These are phyloP conservation scores for Penicillium hesseltinei DNA, from an alignment of 2,329 filamentous ascomycete genomes.

Conservation along the genomic window DNA sequence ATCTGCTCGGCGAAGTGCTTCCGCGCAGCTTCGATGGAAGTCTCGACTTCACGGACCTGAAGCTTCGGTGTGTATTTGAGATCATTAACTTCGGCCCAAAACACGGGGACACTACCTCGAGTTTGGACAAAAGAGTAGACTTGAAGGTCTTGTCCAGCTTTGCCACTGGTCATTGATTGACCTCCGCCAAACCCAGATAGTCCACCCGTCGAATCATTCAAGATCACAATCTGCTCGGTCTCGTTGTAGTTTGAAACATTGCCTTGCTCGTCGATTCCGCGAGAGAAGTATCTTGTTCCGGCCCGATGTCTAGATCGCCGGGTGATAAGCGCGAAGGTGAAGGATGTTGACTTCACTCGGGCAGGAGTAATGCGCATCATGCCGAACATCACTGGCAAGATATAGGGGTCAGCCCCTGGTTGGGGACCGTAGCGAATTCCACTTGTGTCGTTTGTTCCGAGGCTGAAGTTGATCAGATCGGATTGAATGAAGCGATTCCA, in stretches of 20 bases:
- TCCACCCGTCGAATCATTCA: slow-evolving; percentile 77
- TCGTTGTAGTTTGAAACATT: slow-evolving; percentile 99
- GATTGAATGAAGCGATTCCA: slow-evolving; percentile 95
- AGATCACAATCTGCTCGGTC: slow-evolving; percentile 86
- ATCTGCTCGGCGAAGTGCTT: slow-evolving; percentile 95
- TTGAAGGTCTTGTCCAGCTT: slow-evolving; percentile 74
- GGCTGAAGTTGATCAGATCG: slow-evolving; percentile 86
- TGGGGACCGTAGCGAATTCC: slow-evolving; percentile 57
- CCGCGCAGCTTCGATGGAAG: slow-evolving; percentile 72
- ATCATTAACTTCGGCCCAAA: slow-evolving; percentile 94
- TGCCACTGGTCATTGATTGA: slow-evolving; percentile 71
- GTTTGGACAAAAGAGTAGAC: slow-evolving; percentile 95
- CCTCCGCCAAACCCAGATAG: slow-evolving; percentile 78
- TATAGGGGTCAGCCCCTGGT: slow-evolving; percentile 80
- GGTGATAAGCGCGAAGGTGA: slow-evolving; percentile 86
- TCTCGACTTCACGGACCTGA: slow-evolving; percentile 80
- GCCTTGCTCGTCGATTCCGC: slow-evolving; percentile 88
- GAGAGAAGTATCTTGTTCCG: slow-evolving; percentile 91
- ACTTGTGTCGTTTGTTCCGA: slow-evolving; percentile 50
- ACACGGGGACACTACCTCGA: slow-evolving; percentile 90
- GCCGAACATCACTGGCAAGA: slow-evolving; percentile 92
- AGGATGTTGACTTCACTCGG: slow-evolving; percentile 74
- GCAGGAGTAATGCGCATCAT: slow-evolving; percentile 91
- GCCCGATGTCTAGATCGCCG: slow-evolving; percentile 82
- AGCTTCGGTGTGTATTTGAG: slow-evolving; percentile 88